A percentile compares a stretch with the other conserved stretches of the same genome.
phyloP scores from a whole-genome alignment of 345 rosid genomes.

The Eucalyptus shirleyi region DNA sequence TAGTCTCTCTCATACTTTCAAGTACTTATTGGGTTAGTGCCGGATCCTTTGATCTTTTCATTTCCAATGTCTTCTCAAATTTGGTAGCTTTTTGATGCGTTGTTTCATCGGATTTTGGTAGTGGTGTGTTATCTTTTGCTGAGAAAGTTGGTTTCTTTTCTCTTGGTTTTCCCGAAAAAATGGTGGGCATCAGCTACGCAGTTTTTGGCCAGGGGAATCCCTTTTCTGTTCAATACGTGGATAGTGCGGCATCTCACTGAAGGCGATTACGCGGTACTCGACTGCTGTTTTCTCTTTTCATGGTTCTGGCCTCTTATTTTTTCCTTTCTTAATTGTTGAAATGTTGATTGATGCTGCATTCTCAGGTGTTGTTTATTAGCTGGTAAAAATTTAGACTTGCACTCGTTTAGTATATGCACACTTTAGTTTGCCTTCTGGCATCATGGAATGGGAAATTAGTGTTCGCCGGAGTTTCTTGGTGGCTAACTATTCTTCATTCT shows the following conservation, averaged over 20 bases:
- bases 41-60: not conserved
- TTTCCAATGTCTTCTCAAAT: not conserved
- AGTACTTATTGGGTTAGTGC: constrained; percentile 37
- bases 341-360: not conserved
- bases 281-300: not conserved
- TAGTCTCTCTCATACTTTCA: constrained; percentile 54
- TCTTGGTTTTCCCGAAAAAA: not conserved
- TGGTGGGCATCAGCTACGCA: constrained; percentile 21
- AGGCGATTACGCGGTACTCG: constrained; percentile 68
- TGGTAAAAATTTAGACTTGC: not conserved
- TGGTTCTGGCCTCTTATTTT: not conserved
- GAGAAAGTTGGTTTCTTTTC: not conserved
- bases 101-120: not conserved
- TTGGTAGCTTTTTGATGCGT: not conserved
- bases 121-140: not conserved
- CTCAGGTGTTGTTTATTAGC: not conserved
- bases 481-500: not conserved
- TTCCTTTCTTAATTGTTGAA: not conserved
- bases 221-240: constrained; percentile 84
- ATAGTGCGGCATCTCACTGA: constrained; percentile 42
- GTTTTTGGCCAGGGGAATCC: constrained; percentile 77
- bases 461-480: not conserved
- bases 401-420: not conserved
- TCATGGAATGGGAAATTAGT: not conserved
- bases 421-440: not conserved